Percentiles rank a stretch among this genome's conserved stretches.
Conservation (phyloP, 768 basidiomycete genomes). For the Phlebiopsis gigantea region DNA sequence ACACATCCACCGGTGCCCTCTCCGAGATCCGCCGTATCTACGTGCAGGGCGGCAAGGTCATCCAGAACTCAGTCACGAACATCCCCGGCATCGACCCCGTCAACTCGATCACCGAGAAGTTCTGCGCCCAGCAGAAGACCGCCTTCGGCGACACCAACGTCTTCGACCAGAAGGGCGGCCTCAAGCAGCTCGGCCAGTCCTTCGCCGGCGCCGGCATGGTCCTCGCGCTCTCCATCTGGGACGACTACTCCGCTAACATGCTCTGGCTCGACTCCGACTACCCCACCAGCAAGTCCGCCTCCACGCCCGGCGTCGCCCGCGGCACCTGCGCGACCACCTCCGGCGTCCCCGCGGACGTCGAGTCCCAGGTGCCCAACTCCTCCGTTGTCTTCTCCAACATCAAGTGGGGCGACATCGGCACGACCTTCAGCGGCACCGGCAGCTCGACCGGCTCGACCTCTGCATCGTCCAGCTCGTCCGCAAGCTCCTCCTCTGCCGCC, state of each 20-base stretch:
- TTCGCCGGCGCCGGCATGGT: conserved; percentile 36
- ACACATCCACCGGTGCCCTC: conserved; percentile 35
- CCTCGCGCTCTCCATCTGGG: conserved; percentile 37
- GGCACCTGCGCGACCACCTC: conserved; percentile 45
- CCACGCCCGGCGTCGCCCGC: conserved; percentile 42
- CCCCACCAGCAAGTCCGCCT: conserved; percentile 26
- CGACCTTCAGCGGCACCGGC: conserved; percentile 29
- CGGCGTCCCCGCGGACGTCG: conserved; percentile 41
- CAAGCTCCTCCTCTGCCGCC: background rate
- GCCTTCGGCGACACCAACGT: conserved; percentile 36
- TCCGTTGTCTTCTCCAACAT: conserved; percentile 54
- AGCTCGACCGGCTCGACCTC: conserved; percentile 1
- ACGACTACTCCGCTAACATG: conserved; percentile 50
- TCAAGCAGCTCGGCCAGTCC: conserved; percentile 27
- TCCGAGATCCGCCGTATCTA: conserved; percentile 15
- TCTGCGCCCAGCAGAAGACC: conserved; percentile 39
- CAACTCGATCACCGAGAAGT: conserved; percentile 42
- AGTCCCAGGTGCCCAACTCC: conserved; percentile 33
- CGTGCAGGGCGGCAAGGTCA: conserved; percentile 25
- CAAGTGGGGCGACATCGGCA: conserved; percentile 45
- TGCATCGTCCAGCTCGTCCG: background rate
- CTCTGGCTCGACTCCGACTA: conserved; percentile 54
- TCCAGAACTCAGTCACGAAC: conserved; percentile 42
- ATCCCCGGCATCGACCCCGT: conserved; percentile 34
- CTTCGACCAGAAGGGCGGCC: conserved; percentile 36